Evolutionary conservation across 2,329 filamentous ascomycete species (phyloP), one percentile per base, ranked within the genome.

Genomic region (Arthrobotrys entomopaga): DNA sequence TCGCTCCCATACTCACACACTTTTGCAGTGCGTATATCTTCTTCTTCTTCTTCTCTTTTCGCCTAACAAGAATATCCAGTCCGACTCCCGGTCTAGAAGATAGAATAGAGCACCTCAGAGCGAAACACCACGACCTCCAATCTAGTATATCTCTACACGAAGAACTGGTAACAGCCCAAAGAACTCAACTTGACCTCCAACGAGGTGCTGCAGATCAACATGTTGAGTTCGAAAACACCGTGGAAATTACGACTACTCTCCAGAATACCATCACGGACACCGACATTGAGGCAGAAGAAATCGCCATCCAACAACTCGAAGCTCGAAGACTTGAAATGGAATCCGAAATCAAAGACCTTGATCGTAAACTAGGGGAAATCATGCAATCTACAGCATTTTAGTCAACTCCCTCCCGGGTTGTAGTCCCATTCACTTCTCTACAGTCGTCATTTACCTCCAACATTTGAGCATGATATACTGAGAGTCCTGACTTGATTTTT

Each of bases 141-240:
- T 74, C 70, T 1, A 74, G 70, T 22, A 54, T 74, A 3, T 40
- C 24, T 15, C 24, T 74, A n/a, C 46, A 74, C 16, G 70, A 74
- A 24, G 70, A 74, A 19, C 58, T 74, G n/a, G 70, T 74, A 20
- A 49, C 57, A 11, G 70, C 70, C 16, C 70, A 74, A 49, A 60
- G 70, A 42, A 67, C 63, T 6, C 70, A 74, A 24, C 48, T 74
- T 5, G 70, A 74, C 38, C 57, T 74, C 29, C 70, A 74, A 22
- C 58, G 70, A 42, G 63, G 70, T 3, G 42, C 16, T 15, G 29
- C 20, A 3, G 65, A 60, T 29, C 29, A 22, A 19, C 52, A 63
- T 13, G 19, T 63, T 40, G 50, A 53, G 8, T 29, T 54, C 13
- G 38, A 46, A 10, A 56, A 22, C 5, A 13, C 26, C 3, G 5